Conservation (phyloP, 768 basidiomycete genomes). For the Gloeophyllum trabeum region DNA sequence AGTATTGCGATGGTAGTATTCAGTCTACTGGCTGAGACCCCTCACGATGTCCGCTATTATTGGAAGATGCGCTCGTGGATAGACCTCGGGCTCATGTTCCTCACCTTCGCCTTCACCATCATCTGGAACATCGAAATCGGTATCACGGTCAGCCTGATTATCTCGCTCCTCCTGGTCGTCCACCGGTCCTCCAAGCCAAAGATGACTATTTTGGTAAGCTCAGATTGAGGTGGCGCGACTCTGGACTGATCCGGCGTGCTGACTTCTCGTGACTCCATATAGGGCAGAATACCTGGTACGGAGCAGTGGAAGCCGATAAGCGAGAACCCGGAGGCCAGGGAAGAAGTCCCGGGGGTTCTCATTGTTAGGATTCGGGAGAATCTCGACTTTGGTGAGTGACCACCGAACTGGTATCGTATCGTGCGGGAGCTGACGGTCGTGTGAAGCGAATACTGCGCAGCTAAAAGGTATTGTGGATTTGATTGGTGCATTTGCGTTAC, state of each 20-base stretch:
- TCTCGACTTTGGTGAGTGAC: constrained; percentile 71
- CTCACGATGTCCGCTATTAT: constrained; percentile 79
- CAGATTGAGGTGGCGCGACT: neutral
- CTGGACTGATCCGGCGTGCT: neutral
- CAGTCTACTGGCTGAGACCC: constrained; percentile 73
- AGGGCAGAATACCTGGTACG: constrained; percentile 86
- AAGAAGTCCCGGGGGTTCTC: constrained; percentile 70
- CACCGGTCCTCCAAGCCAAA: constrained; percentile 80
- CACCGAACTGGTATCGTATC: no score
- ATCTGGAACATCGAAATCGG: constrained; percentile 91
- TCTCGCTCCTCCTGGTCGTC: constrained; percentile 84
- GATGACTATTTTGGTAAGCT: constrained; percentile 78
- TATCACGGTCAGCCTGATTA: constrained; percentile 77
- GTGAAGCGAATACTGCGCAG: constrained; percentile 83
- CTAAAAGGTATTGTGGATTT: constrained; percentile 53
- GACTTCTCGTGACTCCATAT: neutral
- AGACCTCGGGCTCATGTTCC: constrained; percentile 75
- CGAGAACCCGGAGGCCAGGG: constrained; percentile 76
- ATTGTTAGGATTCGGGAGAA: constrained; percentile 87
- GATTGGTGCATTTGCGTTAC: neutral
- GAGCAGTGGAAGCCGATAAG: constrained; percentile 85
- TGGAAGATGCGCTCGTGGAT: constrained; percentile 93
- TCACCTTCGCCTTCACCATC: constrained; percentile 83
- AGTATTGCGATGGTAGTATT: constrained; percentile 84
- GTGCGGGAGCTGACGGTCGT: no score